These are phyloP conservation scores for Fraxinus floribunda DNA, from an alignment of 305 asterid species.

Conservation along the genomic window DNA sequence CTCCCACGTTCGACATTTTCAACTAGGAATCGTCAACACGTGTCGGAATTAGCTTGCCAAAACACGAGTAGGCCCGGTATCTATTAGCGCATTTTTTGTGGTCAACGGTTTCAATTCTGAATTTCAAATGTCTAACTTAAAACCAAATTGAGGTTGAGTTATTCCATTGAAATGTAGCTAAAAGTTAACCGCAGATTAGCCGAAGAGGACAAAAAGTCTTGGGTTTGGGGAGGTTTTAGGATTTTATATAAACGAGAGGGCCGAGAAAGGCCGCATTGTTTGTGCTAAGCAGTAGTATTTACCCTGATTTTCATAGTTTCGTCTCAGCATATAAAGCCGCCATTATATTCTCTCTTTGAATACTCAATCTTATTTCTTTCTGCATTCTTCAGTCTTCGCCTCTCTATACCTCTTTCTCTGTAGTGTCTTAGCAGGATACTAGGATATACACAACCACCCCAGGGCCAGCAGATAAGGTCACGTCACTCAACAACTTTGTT, in stretches of 20 bases:
- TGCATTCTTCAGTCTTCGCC: not conserved
- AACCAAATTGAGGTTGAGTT: too few relatives aligned
- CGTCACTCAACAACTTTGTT: not conserved
- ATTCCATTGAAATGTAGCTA: too few relatives aligned
- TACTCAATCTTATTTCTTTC: constrained; percentile 9
- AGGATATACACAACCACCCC: not conserved
- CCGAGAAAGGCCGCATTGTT: not conserved
- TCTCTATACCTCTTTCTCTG: not conserved
- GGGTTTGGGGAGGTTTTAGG: constrained; percentile 13
- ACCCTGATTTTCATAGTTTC: constrained; percentile 27
- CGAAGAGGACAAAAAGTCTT: constrained; percentile 10
- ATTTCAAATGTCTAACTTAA: too few relatives aligned
- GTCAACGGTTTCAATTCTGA: too few relatives aligned
- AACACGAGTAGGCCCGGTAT: too few relatives aligned
- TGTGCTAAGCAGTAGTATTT: constrained; percentile 16
- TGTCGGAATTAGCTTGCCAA: too few relatives aligned
- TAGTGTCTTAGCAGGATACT: not conserved
- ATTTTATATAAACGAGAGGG: not conserved
- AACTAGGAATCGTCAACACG: too few relatives aligned
- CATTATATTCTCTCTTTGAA: constrained; percentile 27
- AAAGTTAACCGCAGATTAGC: not conserved
- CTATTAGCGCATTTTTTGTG: too few relatives aligned
- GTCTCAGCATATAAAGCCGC: constrained; percentile 47
- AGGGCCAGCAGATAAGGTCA: constrained; percentile 1
- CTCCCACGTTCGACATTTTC: too few relatives aligned